Evolutionary conservation across 2,329 filamentous ascomycete species (phyloP).

Genomic region (Penicillium sp.): DNA sequence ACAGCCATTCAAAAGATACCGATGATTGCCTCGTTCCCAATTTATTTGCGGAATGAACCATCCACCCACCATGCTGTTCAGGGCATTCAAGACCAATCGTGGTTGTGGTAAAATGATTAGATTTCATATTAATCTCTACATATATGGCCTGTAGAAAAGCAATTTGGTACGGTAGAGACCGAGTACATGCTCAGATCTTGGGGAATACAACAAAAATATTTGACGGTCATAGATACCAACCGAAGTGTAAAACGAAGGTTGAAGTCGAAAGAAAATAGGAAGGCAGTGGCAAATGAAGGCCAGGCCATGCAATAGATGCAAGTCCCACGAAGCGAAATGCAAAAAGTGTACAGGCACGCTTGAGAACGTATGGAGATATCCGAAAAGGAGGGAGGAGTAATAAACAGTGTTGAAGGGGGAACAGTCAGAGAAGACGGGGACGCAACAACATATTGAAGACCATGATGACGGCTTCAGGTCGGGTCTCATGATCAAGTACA

Average conservation of each 20-base stretch:
- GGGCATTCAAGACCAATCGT: not conserved
- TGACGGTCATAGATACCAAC: slow-evolving; percentile 2
- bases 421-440: not conserved
- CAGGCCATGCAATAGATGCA: slow-evolving; percentile 3
- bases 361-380: slow-evolving; percentile 17
- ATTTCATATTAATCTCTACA: slow-evolving; percentile 17
- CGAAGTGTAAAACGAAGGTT: slow-evolving; percentile 2
- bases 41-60: not conserved
- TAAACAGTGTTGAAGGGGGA: slow-evolving; percentile 18
- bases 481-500: slow-evolving; percentile 11
- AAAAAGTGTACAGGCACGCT: slow-evolving; percentile 21
- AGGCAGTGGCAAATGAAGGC: slow-evolving; percentile 5
- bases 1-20: not conserved
- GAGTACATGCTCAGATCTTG: not conserved
- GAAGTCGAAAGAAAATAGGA: slow-evolving; percentile 9
- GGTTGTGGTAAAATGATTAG: slow-evolving; percentile 6
- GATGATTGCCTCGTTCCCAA: not conserved
- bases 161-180: slow-evolving; percentile 9
- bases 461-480: slow-evolving; percentile 1
- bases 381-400: slow-evolving; percentile 21
- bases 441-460: slow-evolving; percentile 4
- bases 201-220: slow-evolving; percentile 3
- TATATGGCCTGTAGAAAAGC: slow-evolving; percentile 3
- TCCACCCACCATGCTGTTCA: not conserved
- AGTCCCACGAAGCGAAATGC: slow-evolving; percentile 17